These are phyloP conservation scores for Parsonsia alboflavescens DNA, from an alignment of 257 asterid genomes.

Conservation along the genomic window DNA sequence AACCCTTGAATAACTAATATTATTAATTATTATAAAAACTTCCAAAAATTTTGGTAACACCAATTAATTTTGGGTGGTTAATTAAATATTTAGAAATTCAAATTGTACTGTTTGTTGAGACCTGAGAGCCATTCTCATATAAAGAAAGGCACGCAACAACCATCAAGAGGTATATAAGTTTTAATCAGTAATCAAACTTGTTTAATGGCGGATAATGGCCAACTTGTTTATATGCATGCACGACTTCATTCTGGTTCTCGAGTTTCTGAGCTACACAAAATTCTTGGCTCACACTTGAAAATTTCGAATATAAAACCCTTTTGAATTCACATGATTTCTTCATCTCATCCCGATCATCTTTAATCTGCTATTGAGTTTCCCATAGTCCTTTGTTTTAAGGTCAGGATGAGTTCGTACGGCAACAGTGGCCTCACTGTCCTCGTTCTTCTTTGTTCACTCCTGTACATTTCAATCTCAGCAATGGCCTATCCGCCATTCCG, in stretches of 20 bases:
- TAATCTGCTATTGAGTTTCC: no score
- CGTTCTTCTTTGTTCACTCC: conserved; percentile 18
- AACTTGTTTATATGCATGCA: background rate
- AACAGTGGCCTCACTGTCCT: background rate
- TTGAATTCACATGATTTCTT: background rate
- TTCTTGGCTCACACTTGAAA: background rate
- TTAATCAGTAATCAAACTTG: background rate
- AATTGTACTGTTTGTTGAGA: no score
- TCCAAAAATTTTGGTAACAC: no score
- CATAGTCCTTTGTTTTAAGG: no score
- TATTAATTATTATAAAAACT: no score
- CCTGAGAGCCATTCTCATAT: no score
- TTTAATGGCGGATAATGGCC: background rate
- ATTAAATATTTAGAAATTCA: no score
- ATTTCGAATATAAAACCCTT: background rate
- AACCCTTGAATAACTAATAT: no score
- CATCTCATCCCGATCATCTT: background rate
- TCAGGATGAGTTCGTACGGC: background rate
- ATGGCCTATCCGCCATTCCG: conserved; percentile 27
- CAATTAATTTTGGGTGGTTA: no score
- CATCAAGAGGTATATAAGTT: no score
- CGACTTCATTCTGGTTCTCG: background rate
- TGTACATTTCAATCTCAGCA: conserved; percentile 11
- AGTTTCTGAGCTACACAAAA: no score
- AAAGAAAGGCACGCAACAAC: no score